These are phyloP conservation scores for Teratosphaeria viscida DNA, from an alignment of 2,329 filamentous ascomycete species.

Conservation along the genomic window DNA sequence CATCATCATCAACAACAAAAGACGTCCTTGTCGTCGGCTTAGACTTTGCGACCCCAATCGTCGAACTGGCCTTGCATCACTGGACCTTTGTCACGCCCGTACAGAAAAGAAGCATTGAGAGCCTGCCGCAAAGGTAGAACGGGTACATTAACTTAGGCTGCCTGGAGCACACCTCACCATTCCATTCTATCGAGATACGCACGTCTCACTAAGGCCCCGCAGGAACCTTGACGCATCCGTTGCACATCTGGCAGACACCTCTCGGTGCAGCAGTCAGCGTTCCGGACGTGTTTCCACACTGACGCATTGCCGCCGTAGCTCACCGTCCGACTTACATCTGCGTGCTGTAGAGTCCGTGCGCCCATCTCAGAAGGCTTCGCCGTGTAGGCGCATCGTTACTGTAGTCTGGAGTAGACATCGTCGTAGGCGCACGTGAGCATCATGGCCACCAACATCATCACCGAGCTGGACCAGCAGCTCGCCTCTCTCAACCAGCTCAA, in stretches of 20 bases:
- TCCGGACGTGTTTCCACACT: not conserved
- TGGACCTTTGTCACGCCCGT: not conserved
- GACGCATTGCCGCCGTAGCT: not conserved
- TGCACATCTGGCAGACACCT: not conserved
- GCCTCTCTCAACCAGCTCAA: conserved; percentile 87
- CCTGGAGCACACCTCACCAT: not conserved
- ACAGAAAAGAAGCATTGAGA: not conserved
- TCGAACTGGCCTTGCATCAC: not conserved
- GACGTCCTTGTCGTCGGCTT: not conserved
- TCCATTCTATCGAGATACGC: not conserved
- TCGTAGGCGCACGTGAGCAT: conserved; percentile 5
- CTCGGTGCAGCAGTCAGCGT: not conserved
- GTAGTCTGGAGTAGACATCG: not conserved
- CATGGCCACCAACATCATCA: conserved; percentile 56
- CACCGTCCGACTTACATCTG: not conserved
- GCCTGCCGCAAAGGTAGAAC: not conserved
- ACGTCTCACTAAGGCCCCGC: not conserved
- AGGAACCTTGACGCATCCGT: not conserved
- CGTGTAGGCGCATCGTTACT: not conserved
- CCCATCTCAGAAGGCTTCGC: not conserved
- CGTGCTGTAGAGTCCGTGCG: not conserved
- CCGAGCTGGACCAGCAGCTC: conserved; percentile 80
- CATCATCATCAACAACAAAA: not conserved
- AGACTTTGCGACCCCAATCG: not conserved
- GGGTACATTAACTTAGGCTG: not conserved